Percentiles rank a stretch among this genome's conserved stretches.
These are phyloP conservation scores for Mortierella sp. DNA, from an alignment of 371 early-diverging fungal genomes.

Conservation along the genomic window DNA sequence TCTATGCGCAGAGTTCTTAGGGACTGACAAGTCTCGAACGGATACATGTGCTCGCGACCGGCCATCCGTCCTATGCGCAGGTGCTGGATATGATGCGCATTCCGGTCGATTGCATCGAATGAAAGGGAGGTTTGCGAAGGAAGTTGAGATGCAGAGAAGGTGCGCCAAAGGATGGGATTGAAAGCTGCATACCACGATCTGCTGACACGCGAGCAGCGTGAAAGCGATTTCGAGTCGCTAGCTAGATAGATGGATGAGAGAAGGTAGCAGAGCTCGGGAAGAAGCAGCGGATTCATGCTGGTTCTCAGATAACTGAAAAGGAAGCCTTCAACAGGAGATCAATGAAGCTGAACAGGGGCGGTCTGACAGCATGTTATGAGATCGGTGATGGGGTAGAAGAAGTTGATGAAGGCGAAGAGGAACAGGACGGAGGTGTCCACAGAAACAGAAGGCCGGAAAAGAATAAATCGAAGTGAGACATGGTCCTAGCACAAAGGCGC, in stretches of 20 bases:
- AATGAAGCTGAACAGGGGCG: too few relatives aligned
- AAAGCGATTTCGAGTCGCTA: not conserved
- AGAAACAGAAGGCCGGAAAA: too few relatives aligned
- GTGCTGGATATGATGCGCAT: not conserved
- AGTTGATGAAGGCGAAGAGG: too few relatives aligned
- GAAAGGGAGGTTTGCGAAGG: not conserved
- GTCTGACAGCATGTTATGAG: too few relatives aligned
- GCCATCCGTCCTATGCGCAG: constrained; percentile 4
- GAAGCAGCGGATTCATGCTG: not conserved
- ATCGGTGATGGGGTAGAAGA: too few relatives aligned
- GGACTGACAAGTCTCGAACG: constrained; percentile 1
- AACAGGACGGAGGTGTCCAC: too few relatives aligned
- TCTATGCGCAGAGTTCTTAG: constrained; percentile 4
- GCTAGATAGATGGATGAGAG: not conserved
- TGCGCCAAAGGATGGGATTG: constrained; percentile 7
- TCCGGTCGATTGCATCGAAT: not conserved
- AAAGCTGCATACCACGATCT: constrained; percentile 10
- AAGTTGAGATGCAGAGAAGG: not conserved
- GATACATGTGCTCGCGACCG: not conserved
- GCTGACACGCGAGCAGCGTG: constrained; percentile 5
- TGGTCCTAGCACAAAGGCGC: too few relatives aligned
- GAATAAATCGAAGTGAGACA: too few relatives aligned
- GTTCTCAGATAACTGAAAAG: too few relatives aligned
- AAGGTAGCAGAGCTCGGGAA: constrained; percentile 3
- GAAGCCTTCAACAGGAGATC: too few relatives aligned